These are phyloP conservation scores for Kodamaea leandrae DNA, from an alignment of 805 yeast species.

Conservation along the genomic window DNA sequence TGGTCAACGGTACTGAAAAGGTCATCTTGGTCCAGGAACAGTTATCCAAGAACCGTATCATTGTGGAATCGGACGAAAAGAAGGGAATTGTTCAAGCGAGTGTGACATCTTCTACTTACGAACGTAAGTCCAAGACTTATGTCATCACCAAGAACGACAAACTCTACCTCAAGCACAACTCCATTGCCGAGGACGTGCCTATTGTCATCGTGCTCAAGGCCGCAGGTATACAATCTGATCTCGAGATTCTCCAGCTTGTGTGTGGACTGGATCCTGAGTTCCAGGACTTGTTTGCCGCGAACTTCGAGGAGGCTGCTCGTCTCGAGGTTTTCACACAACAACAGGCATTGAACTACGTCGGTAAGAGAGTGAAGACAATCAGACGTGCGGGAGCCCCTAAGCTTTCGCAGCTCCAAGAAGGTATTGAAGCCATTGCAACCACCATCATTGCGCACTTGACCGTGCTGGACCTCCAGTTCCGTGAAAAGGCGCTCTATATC, in stretches of 20 bases:
- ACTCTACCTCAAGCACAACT: constrained; percentile 90
- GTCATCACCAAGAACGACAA: constrained; percentile 88
- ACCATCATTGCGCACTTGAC: constrained; percentile 94
- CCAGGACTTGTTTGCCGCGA: constrained; percentile 89
- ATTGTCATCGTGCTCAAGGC: constrained; percentile 92
- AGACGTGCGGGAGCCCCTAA: constrained; percentile 84
- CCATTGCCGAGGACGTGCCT: constrained; percentile 92
- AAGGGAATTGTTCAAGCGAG: constrained; percentile 95
- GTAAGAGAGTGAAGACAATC: constrained; percentile 86
- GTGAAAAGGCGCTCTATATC: constrained; percentile 90
- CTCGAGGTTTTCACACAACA: constrained; percentile 85
- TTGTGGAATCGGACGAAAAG: constrained; percentile 95
- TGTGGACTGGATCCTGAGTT: constrained; percentile 87
- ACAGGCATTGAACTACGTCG: constrained; percentile 90
- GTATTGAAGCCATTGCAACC: constrained; percentile 93
- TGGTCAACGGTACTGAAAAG: constrained; percentile 96
- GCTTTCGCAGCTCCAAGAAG: constrained; percentile 81
- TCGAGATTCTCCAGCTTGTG: constrained; percentile 89
- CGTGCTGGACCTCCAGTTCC: constrained; percentile 78
- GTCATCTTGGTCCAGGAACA: constrained; percentile 97
- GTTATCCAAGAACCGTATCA: constrained; percentile 92
- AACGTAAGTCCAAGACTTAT: constrained; percentile 94
- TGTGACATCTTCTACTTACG: constrained; percentile 97
- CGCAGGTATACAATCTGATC: constrained; percentile 88
- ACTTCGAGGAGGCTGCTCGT: constrained; percentile 90